A percentile compares a stretch with the other conserved stretches of the same genome.
Conservation (phyloP, 495 filamentous ascomycete species). For the Penicillium parvum region DNA sequence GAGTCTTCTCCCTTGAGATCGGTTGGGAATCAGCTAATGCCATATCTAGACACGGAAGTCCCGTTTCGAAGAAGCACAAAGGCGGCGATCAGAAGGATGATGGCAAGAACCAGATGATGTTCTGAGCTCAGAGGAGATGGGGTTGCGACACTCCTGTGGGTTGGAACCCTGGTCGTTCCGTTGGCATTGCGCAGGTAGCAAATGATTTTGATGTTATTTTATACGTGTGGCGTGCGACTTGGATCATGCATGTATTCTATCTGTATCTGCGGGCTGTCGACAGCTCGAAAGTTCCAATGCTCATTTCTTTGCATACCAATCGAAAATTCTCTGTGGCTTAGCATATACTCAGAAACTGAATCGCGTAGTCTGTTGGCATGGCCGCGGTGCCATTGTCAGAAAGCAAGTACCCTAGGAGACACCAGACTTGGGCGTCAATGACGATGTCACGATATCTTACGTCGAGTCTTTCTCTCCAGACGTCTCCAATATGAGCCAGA, state of each 20-base stretch:
- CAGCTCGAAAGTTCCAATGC: conserved; percentile 1
- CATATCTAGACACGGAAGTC: conserved; percentile 55
- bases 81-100: conserved; percentile 24
- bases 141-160: background rate
- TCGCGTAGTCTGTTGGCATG: too few relatives aligned
- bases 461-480: too few relatives aligned
- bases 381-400: too few relatives aligned
- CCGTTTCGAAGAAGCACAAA: conserved; percentile 51
- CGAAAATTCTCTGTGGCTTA: too few relatives aligned
- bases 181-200: conserved; percentile 25
- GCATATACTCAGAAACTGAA: background rate
- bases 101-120: conserved; percentile 32
- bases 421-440: too few relatives aligned
- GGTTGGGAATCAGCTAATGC: conserved; percentile 10
- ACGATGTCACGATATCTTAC: too few relatives aligned
- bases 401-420: too few relatives aligned
- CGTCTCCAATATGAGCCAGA: background rate
- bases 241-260: conserved; percentile 22
- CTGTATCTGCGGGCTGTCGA: conserved; percentile 2
- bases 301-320: conserved; percentile 1
- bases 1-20: conserved; percentile 21
- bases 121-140: conserved; percentile 5
- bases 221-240: conserved; percentile 6
- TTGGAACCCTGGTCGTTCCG: conserved; percentile 4
- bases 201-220: conserved; percentile 7